These are phyloP conservation scores for Lasiodiplodia sp. DNA, from an alignment of 2,329 filamentous ascomycete genomes.

Conservation along the genomic window DNA sequence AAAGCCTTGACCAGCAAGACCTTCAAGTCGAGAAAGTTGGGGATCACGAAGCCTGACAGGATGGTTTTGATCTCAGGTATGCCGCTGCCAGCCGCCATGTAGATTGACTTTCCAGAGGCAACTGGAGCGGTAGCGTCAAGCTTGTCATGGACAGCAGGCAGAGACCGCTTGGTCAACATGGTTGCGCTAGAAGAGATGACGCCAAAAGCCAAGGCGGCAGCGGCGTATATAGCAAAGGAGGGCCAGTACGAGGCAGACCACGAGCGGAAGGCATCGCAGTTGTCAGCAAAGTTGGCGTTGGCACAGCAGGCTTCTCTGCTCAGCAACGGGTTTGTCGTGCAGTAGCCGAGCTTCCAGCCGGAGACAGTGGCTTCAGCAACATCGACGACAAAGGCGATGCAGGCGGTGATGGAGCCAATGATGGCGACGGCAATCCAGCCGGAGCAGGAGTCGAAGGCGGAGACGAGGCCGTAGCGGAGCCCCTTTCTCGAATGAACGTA, in stretches of 20 bases:
- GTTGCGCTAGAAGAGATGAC: constrained; percentile 58
- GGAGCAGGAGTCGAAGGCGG: constrained; percentile 58
- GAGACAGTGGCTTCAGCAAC: constrained; percentile 62
- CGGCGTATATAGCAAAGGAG: constrained; percentile 59
- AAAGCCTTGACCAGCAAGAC: constrained; percentile 65
- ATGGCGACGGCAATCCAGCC: constrained; percentile 64
- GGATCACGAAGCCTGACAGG: constrained; percentile 67
- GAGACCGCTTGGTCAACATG: constrained; percentile 57
- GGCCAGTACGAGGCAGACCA: constrained; percentile 54
- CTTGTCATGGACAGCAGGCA: constrained; percentile 55
- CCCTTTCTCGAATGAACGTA: constrained; percentile 53
- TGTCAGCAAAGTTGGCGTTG: constrained; percentile 37
- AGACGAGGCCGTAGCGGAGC: constrained; percentile 50
- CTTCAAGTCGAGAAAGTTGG: constrained; percentile 63
- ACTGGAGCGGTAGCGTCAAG: constrained; percentile 31
- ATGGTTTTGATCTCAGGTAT: constrained; percentile 71
- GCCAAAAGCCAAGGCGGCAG: constrained; percentile 58
- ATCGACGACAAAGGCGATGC: constrained; percentile 64
- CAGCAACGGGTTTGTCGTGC: constrained; percentile 53
- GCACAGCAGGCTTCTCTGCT: constrained; percentile 61
- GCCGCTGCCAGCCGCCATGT: constrained; percentile 65
- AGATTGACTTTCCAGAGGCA: constrained; percentile 59
- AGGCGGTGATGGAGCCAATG: constrained; percentile 63
- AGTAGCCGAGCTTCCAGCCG: constrained; percentile 67
- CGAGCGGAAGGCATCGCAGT: constrained; percentile 52